Evolutionary conservation across 495 filamentous ascomycete species (phyloP), one percentile per base, ranked within the genome.

Genomic region (Penicillium robsamsonii): DNA sequence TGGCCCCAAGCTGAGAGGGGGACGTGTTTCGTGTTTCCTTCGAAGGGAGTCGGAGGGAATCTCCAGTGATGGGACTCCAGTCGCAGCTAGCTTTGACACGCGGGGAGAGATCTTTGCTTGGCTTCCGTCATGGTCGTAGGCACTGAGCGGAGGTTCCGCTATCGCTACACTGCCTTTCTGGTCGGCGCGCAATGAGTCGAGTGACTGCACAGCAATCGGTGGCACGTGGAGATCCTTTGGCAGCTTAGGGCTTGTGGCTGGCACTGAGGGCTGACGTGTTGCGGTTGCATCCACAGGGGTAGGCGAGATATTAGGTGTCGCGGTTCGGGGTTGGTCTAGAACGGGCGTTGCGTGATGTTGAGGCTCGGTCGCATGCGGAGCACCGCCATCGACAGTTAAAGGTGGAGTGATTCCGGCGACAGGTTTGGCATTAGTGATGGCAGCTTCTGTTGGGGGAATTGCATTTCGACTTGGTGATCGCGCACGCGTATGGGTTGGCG

Each of bases 401-500:
- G 69, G 55, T 1, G 63, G 64, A 20, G 56, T 63, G 42, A 60
- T 63, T 4, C 57, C 50, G 49, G 53, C 30, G 24, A 50, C 51
- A 56, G 61, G 55, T 35, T 61, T 57, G 40, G 56, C 29, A 46
- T 68, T 62, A 18, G 59, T 9, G 10, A 43, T 46, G 18, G 50
- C 31, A 57, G 68, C 46, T 54, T 54, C 27, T 57, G 64, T 13
- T 56, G 60, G 52, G 24, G 62, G 46, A 47, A 66, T 55, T 38
- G 58, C 54, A 48, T 59, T 68, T 60, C 63, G 74, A 46, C 58
- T 65, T 48, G 64, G 59, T 42, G 58, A 67, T 52, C 44, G 63
- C 45, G 56, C 58, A 58, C 49, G 69, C 70, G 63, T 71, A 74
- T 70, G 78, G 66, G 78, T 67, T 30, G 77, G 79, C 53, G 76